Evolutionary conservation across 2,329 filamentous ascomycete genomes (phyloP).

Genomic region (Ceratocystis huliohia): DNA sequence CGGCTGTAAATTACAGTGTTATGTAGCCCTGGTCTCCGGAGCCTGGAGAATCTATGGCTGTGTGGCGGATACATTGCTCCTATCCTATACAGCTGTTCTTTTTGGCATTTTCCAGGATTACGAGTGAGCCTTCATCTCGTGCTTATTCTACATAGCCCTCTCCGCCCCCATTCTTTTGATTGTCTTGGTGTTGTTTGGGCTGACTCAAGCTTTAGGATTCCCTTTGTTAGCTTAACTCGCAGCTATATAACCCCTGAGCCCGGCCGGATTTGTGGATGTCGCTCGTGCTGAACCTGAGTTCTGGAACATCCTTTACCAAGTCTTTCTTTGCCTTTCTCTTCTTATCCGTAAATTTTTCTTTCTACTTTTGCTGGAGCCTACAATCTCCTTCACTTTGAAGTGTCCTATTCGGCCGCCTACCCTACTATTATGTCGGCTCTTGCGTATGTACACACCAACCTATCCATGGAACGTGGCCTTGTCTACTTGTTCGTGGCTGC

Average conservation of each 20-base stretch:
- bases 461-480: neutral
- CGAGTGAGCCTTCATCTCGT: neutral
- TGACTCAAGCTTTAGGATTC: conserved; percentile 3
- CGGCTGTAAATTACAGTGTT: neutral
- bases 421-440: neutral
- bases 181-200: neutral
- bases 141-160: neutral
- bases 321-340: neutral
- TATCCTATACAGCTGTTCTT: neutral
- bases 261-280: neutral
- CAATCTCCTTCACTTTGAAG: neutral
- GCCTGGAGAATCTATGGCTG: neutral
- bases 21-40: neutral
- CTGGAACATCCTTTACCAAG: neutral
- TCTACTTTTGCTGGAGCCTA: neutral
- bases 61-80: neutral
- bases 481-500: neutral
- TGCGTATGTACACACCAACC: neutral
- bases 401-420: neutral
- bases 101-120: neutral
- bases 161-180: neutral
- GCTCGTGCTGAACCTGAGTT: neutral
- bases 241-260: neutral
- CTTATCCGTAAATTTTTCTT: neutral
- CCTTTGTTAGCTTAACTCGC: neutral